Conservation (phyloP, 768 basidiomycete species). For the Suillus fuscotomentosus region DNA sequence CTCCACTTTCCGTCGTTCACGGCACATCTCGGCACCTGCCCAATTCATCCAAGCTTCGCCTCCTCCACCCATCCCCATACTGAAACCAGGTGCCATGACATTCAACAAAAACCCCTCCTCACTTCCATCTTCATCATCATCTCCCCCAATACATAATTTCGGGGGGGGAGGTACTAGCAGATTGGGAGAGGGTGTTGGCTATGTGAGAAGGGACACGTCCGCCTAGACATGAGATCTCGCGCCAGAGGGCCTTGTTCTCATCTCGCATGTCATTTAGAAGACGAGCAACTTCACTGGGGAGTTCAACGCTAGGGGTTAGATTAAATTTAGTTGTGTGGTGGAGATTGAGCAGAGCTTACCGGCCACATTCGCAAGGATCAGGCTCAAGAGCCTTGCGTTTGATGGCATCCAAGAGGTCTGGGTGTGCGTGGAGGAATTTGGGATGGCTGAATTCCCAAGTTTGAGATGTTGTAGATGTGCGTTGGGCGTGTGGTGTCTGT, state of each 20-base stretch:
- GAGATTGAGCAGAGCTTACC: constrained; percentile 15
- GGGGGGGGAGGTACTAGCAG: constrained; percentile 15
- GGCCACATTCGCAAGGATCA: constrained; percentile 50
- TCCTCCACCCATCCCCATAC: constrained; percentile 3
- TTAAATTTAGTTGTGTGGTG: constrained; percentile 4
- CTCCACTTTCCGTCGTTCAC: constrained; percentile 61
- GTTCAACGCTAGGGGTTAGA: constrained; percentile 62
- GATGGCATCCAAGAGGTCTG: constrained; percentile 82
- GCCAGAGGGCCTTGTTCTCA: constrained; percentile 64
- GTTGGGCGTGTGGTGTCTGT: constrained; percentile 80
- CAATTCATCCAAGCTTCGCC: constrained; percentile 29
- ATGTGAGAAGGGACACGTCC: constrained; percentile 20
- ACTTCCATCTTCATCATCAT: constrained; percentile 19
- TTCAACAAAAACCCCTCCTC: constrained; percentile 5
- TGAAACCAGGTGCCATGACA: constrained; percentile 10
- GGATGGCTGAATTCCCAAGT: constrained; percentile 90
- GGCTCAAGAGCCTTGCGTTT: constrained; percentile 85
- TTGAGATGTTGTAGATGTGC: constrained; percentile 77
- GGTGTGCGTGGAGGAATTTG: constrained; percentile 78
- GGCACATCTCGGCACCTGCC: constrained; percentile 42
- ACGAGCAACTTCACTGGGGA: constrained; percentile 70
- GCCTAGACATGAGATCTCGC: constrained; percentile 23
- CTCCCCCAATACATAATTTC: constrained; percentile 27
- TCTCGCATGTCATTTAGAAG: constrained; percentile 63
- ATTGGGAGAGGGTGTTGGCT: constrained; percentile 2